These are phyloP conservation scores for Zygotorulaspora danielsina DNA, from an alignment of 805 yeast genomes.

Conservation along the genomic window DNA sequence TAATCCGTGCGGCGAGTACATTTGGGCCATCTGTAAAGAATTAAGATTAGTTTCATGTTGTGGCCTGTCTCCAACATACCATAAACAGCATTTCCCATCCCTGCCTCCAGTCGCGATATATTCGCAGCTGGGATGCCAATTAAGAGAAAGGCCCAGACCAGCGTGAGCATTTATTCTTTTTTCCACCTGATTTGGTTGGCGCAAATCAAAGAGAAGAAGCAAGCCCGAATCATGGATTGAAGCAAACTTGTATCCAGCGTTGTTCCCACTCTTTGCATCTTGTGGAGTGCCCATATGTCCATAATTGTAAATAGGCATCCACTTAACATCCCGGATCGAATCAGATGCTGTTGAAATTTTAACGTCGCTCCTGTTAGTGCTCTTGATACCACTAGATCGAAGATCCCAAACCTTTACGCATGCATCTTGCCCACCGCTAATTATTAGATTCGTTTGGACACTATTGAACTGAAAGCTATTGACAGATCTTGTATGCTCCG, in stretches of 20 bases:
- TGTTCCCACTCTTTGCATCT: slow-evolving; percentile 35
- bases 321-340: slow-evolving; percentile 56
- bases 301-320: slow-evolving; percentile 40
- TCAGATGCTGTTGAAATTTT: slow-evolving; percentile 56
- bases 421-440: slow-evolving; percentile 79
- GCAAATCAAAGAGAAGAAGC: slow-evolving; percentile 80
- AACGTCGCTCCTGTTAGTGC: slow-evolving; percentile 26
- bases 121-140: slow-evolving; percentile 82
- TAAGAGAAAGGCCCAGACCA: slow-evolving; percentile 83
- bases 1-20: slow-evolving; percentile 3
- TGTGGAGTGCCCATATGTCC: slow-evolving; percentile 27
- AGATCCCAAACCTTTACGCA: slow-evolving; percentile 70
- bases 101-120: slow-evolving; percentile 89
- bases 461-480: slow-evolving; percentile 37
- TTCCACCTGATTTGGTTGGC: slow-evolving; percentile 61
- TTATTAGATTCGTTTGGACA: slow-evolving; percentile 37
- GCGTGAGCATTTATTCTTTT: slow-evolving; percentile 80
- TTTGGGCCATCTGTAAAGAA: slow-evolving; percentile 1
- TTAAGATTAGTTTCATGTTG: slow-evolving; percentile 3
- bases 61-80: slow-evolving; percentile 33
- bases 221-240: slow-evolving; percentile 88
- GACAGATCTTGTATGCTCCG: slow-evolving; percentile 35
- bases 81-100: slow-evolving; percentile 50
- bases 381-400: slow-evolving; percentile 43
- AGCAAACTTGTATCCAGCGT: slow-evolving; percentile 49